Evolutionary conservation across 192 early-diverging fungal species (phyloP), one percentile per base, ranked within the genome.

Genomic region (Lunasporangiospora selenospora): DNA sequence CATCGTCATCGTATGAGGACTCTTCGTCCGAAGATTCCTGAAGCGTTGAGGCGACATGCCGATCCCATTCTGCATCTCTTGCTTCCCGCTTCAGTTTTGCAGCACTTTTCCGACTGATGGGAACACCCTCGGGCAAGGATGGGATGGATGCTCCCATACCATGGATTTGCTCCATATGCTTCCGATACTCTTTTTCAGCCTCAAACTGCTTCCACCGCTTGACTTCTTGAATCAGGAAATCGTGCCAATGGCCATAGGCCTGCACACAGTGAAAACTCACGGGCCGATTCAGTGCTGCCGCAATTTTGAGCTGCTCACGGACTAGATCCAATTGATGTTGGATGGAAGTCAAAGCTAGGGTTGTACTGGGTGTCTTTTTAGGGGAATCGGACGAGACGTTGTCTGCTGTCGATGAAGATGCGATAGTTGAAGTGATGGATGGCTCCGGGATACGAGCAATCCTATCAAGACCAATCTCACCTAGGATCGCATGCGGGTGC

Each of bases 241-340:
- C 69, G 31, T 73, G 76, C 59, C 91, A 55, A 16, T 77, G 50
- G 1, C 92, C 92, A 49, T 88, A 88, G 18, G 87, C 85, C 41
- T 87, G 90, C 21, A 96, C 95, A 57, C 85, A 87, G 65, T 97
- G 93, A 37, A 95, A 67, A 31, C 86, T 91, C 19, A 91, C 86
- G 0, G 85, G 79, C 12, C 88, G 77, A 23, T 75, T 30, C 24
- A 91, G 54, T 6, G 86, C 82, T 18, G 81, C 80, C 4, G 93
- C 94, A 23, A 98, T 57, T 24, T 81, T 75, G 9, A 93, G 64
- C 67, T 98, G 95, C 32, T 67, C 65, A 9, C 81, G 76, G 5
- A 95, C 83, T 13, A 91, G 36, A 3, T 52, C 46, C 34, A 85
- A 11, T 55, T 90, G 89, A 40, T 80, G 78, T 12, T 58, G 59